phyloP scores from a whole-genome alignment of 2,329 filamentous ascomycete species.

The Lithohypha guttulata region DNA sequence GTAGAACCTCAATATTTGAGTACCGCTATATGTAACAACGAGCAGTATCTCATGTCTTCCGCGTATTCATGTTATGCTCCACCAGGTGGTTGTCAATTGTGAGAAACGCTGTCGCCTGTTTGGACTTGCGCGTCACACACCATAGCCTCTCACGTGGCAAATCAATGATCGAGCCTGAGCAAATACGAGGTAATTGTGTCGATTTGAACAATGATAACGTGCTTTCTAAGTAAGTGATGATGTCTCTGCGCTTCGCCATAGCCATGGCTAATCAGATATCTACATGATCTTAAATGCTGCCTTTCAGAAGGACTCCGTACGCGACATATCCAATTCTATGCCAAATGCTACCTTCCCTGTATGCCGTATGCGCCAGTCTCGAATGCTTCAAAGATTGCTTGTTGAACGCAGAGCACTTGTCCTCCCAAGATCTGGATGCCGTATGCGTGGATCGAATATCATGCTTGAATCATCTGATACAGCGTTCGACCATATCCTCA shows the following conservation, averaged over 20 bases:
- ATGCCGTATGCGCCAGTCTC: background rate
- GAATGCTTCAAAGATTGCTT: conserved; percentile 1
- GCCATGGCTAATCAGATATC: background rate
- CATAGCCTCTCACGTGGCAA: conserved; percentile 3
- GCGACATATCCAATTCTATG: conserved; percentile 5
- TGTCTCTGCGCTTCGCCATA: background rate
- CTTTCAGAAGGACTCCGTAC: background rate
- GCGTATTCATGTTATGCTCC: too few species aligned
- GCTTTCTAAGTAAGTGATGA: background rate
- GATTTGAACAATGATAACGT: background rate
- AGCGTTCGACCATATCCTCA: conserved; percentile 56
- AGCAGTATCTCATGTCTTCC: too few species aligned
- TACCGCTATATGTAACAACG: too few species aligned
- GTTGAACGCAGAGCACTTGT: conserved; percentile 7
- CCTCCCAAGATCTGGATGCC: conserved; percentile 7
- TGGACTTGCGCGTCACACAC: conserved; percentile 3
- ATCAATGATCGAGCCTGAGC: background rate
- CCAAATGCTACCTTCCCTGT: background rate
- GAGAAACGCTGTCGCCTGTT: conserved; percentile 7
- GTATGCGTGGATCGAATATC: conserved; percentile 2
- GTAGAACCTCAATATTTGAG: background rate
- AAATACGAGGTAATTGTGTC: background rate
- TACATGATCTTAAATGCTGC: background rate
- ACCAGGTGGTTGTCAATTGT: too few species aligned
- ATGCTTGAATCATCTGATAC: conserved; percentile 4